phyloP scores from a whole-genome alignment of 192 early-diverging fungal genomes.

The Coemansia sp. region DNA sequence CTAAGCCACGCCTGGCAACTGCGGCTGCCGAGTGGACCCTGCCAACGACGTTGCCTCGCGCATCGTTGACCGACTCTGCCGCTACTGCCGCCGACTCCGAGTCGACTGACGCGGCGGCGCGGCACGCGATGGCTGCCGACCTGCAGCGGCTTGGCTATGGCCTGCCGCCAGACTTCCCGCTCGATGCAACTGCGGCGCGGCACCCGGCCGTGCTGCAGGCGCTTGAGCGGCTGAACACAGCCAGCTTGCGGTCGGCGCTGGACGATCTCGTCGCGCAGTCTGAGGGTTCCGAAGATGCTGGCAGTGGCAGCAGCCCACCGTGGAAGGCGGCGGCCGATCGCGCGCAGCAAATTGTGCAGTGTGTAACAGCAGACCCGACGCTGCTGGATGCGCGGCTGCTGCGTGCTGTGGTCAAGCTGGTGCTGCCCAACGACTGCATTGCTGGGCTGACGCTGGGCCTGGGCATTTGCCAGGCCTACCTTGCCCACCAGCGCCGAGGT shows the following conservation, averaged over 20 bases:
- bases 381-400: slow-evolving; percentile 45
- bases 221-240: slow-evolving; percentile 49
- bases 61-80: slow-evolving; percentile 16
- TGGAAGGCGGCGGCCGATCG: slow-evolving; percentile 46
- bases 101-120: slow-evolving; percentile 15
- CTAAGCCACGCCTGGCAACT: slow-evolving; percentile 35
- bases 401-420: slow-evolving; percentile 46
- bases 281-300: background rate
- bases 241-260: slow-evolving; percentile 42
- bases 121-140: slow-evolving; percentile 23
- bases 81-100: background rate
- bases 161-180: slow-evolving; percentile 50
- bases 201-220: slow-evolving; percentile 47
- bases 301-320: background rate
- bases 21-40: slow-evolving; percentile 38
- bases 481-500: slow-evolving; percentile 24
- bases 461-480: slow-evolving; percentile 45
- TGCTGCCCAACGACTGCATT: slow-evolving; percentile 59
- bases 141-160: slow-evolving; percentile 41
- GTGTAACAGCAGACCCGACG: slow-evolving; percentile 32
- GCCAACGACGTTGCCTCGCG: slow-evolving; percentile 25
- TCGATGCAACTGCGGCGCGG: slow-evolving; percentile 39
- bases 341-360: slow-evolving; percentile 44
- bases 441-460: slow-evolving; percentile 49
- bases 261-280: slow-evolving; percentile 15